Base-by-base conservation (phyloP, 805 yeast species). In the Huiozyma sinensis region DNA sequence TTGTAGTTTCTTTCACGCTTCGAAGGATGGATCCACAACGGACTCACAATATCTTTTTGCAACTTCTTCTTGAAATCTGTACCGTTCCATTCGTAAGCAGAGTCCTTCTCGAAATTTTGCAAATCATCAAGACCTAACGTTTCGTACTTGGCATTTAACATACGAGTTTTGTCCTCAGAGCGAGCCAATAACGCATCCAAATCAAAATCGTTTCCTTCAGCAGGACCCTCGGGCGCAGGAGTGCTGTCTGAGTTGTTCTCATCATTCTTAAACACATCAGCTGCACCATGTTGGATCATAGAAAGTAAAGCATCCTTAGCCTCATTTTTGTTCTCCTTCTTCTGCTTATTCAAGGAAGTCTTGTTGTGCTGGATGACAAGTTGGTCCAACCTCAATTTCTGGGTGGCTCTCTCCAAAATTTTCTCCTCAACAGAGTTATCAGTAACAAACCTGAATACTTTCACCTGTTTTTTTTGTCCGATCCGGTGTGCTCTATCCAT, bases 401-500 rank as follows among this genome's bases (percentile, higher is more conserved):
- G 90, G 1, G 89, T 77, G 4, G 92, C 92, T 57, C 92, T 71
- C 56, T 83, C 92, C 48, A 84, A 62, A 33, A 84, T 83, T 57
- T 83, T 83, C 53, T 83, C 92, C 61, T 84, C 92, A 46, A 84
- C 84, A 11, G 90, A 86, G 59, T 83, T 81, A 54, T 83, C 89
- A 5, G 92, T 82, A 43, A 83, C 75, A 49, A 83, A 75, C 64
- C 94, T 69, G 56, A 77, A 83, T 2, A 83, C 92, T 55, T 76
- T 79, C 29, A 83, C 94, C 60, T 83, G 94, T 52, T 83, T 83
- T 38, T 81, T 83, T 60, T 83, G 94, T 6, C 94, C 94, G 57
- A 83, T 83, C 70, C 94, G 75, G 63, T 83, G 94, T 0, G 92
- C 92, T 67, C 94, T 73, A 59, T 83, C 94, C 92, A 83, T 83